Conservation (phyloP, 306 rosid species). For the Trifolium pratense region DNA sequence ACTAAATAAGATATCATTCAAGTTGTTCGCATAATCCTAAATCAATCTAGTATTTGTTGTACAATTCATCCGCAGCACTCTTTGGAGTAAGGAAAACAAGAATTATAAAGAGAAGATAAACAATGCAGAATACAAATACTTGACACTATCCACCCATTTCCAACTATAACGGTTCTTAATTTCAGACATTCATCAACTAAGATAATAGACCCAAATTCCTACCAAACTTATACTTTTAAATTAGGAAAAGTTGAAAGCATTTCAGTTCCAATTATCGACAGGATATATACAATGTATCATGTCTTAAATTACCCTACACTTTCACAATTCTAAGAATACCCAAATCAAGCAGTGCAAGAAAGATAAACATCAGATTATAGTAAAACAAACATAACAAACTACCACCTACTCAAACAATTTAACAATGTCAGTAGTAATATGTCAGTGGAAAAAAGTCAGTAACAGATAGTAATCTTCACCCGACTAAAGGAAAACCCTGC, state of each 20-base stretch:
- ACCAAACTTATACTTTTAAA: background rate
- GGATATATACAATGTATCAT: background rate
- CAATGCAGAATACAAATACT: background rate
- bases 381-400: background rate
- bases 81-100: background rate
- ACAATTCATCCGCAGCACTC: background rate
- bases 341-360: constrained; percentile 18
- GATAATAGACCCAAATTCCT: background rate
- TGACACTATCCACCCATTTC: constrained; percentile 10
- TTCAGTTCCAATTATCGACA: background rate
- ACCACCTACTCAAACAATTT: background rate
- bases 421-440: background rate
- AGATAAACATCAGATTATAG: background rate
- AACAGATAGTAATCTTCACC: background rate
- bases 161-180: constrained; percentile 5
- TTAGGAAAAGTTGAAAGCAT: background rate
- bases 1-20: background rate
- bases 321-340: background rate
- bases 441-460: background rate
- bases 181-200: background rate
- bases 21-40: constrained; percentile 11
- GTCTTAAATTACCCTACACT: background rate
- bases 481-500: background rate
- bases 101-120: constrained; percentile 23
- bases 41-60: constrained; percentile 5